phyloP scores from a whole-genome alignment of 2,329 filamentous ascomycete species.

The Aspergillus spinulosporus region DNA sequence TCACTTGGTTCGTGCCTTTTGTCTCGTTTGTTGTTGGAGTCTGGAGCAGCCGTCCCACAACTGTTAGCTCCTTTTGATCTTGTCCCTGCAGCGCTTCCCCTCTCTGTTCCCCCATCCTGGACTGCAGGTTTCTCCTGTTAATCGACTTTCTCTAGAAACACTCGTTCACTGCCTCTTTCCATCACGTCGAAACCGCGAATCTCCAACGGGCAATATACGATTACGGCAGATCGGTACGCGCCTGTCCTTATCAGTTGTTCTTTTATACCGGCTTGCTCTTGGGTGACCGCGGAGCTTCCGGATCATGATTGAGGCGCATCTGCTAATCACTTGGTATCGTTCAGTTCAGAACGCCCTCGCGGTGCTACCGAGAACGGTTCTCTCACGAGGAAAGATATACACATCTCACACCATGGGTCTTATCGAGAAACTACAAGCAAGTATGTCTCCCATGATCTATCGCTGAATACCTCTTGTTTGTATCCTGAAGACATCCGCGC shows the following conservation, averaged over 20 bases:
- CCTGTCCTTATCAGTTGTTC: not conserved
- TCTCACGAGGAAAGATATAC: not conserved
- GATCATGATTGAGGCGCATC: not conserved
- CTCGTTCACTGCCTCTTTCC: not conserved
- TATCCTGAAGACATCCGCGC: not conserved
- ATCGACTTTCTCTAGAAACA: not conserved
- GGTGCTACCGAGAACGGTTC: not conserved
- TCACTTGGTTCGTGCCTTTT: not conserved
- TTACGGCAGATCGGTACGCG: conserved; percentile 1
- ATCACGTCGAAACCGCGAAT: not conserved
- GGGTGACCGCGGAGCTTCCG: not conserved
- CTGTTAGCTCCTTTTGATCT: conserved; percentile 6
- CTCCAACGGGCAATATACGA: not conserved
- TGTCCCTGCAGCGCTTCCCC: conserved; percentile 11
- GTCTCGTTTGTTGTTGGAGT: not conserved
- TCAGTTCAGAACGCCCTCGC: not conserved
- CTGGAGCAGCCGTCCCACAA: conserved; percentile 8
- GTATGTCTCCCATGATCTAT: conserved; percentile 37
- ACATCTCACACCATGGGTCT: conserved; percentile 23
- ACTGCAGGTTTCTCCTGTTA: conserved; percentile 3
- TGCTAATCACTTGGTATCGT: not conserved
- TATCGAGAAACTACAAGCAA: conserved; percentile 53
- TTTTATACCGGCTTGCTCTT: not conserved
- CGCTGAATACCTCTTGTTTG: not conserved
- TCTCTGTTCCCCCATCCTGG: conserved; percentile 5